Conservation (phyloP, 768 basidiomycete species). For the Xerocomus potaroensis region DNA sequence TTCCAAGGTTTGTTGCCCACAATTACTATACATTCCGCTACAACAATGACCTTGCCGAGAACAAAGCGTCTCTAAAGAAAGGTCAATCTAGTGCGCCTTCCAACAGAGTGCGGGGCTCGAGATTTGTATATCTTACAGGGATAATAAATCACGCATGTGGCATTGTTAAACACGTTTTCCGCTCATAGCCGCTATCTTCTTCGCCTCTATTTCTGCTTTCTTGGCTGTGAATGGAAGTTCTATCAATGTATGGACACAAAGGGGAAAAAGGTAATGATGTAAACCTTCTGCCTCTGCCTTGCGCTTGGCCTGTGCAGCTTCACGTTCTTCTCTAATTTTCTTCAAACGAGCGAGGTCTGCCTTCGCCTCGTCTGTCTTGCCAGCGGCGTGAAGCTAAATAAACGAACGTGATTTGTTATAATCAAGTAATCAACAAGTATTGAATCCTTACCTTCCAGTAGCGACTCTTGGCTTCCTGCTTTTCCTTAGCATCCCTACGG, state of each 20-base stretch:
- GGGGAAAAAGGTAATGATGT: constrained; percentile 12
- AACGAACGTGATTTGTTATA: constrained; percentile 1
- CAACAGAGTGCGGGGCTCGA: too few species aligned
- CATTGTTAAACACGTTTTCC: constrained; percentile 28
- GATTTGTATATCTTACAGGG: too few species aligned
- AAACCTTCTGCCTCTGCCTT: constrained; percentile 86
- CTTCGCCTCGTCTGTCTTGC: constrained; percentile 91
- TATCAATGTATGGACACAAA: not conserved
- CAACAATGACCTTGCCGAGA: too few species aligned
- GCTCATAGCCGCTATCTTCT: constrained; percentile 41
- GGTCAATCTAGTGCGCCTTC: too few species aligned
- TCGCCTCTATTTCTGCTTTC: constrained; percentile 57
- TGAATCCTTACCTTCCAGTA: constrained; percentile 73
- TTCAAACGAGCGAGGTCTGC: constrained; percentile 80
- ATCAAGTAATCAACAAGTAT: not conserved
- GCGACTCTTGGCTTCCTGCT: constrained; percentile 79
- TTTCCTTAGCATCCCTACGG: constrained; percentile 84
- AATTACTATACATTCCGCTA: too few species aligned
- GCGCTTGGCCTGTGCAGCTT: constrained; percentile 81
- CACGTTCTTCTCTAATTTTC: constrained; percentile 84
- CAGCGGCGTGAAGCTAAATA: constrained; percentile 60
- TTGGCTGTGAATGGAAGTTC: constrained; percentile 43
- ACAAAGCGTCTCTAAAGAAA: too few species aligned
- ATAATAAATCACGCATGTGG: too few species aligned
- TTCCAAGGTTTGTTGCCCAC: too few species aligned